A percentile compares a stretch with the other conserved stretches of the same genome.
Evolutionary conservation across 2,329 filamentous ascomycete genomes (phyloP).

Genomic region (Talaromyces sp.): DNA sequence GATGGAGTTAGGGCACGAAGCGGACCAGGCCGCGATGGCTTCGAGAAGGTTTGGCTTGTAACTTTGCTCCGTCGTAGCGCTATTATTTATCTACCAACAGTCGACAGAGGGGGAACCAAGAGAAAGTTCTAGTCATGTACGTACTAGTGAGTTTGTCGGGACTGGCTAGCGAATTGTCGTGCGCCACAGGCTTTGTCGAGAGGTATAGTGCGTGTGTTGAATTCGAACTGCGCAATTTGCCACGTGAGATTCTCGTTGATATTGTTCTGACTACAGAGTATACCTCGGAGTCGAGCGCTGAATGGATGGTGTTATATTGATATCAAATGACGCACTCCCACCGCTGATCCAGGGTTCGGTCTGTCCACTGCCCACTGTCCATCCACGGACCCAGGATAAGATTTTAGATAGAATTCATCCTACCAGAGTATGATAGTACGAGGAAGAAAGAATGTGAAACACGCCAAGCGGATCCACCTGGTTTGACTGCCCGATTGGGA

Average conservation of each 20-base stretch:
- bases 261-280: not conserved
- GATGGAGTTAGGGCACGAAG: not conserved
- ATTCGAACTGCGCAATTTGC: not conserved
- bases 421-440: no score
- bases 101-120: not conserved
- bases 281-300: not conserved
- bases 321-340: not conserved
- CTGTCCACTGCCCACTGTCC: not conserved
- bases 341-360: not conserved
- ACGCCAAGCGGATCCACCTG: not conserved
- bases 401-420: no score
- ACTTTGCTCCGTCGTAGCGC: not conserved
- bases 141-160: not conserved
- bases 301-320: not conserved
- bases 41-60: not conserved
- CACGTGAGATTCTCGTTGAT: not conserved
- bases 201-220: not conserved
- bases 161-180: not conserved
- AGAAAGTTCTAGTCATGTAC: not conserved
- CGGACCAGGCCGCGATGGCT: conserved; percentile 4
- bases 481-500: not conserved
- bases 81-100: not conserved
- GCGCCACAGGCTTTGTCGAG: not conserved
- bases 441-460: not conserved
- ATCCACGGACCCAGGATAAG: not conserved